These are phyloP conservation scores for Coniosporium apollinis DNA, from an alignment of 495 filamentous ascomycete species.

Conservation along the genomic window DNA sequence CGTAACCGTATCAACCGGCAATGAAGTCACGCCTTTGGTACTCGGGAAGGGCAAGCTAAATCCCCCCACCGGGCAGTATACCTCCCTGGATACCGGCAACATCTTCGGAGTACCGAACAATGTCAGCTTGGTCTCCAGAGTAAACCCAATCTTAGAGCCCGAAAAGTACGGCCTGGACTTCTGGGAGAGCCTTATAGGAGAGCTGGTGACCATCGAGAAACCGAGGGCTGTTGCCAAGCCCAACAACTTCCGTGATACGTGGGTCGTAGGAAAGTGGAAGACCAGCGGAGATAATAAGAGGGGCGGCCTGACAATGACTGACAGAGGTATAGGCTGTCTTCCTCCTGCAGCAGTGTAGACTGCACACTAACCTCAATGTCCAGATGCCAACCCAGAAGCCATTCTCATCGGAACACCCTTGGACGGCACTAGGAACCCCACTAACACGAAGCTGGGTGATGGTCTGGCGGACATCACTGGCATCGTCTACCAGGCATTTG, in stretches of 20 bases:
- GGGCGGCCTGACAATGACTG: slow-evolving; percentile 36
- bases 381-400: slow-evolving; percentile 46
- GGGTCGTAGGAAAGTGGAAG: slow-evolving; percentile 39
- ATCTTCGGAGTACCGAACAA: slow-evolving; percentile 39
- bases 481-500: slow-evolving; percentile 37
- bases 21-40: slow-evolving; percentile 31
- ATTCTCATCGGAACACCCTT: slow-evolving; percentile 41
- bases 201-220: slow-evolving; percentile 37
- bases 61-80: slow-evolving; percentile 37
- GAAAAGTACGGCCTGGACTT: slow-evolving; percentile 43
- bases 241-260: slow-evolving; percentile 43
- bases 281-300: slow-evolving; percentile 35
- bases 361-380: no score
- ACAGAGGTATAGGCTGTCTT: no score
- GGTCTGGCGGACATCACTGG: slow-evolving; percentile 39
- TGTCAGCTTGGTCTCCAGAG: slow-evolving; percentile 30
- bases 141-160: slow-evolving; percentile 37
- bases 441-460: slow-evolving; percentile 38
- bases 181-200: slow-evolving; percentile 44
- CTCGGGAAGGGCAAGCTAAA: slow-evolving; percentile 31
- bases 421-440: slow-evolving; percentile 39
- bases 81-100: slow-evolving; percentile 33
- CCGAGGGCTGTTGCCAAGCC: no score
- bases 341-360: no score
- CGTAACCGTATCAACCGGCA: slow-evolving; percentile 28